Percentiles rank a stretch among this genome's conserved stretches.
Evolutionary conservation across 148 eudicot genomes (phyloP).

Genomic region (Chenopodium suecicum): DNA sequence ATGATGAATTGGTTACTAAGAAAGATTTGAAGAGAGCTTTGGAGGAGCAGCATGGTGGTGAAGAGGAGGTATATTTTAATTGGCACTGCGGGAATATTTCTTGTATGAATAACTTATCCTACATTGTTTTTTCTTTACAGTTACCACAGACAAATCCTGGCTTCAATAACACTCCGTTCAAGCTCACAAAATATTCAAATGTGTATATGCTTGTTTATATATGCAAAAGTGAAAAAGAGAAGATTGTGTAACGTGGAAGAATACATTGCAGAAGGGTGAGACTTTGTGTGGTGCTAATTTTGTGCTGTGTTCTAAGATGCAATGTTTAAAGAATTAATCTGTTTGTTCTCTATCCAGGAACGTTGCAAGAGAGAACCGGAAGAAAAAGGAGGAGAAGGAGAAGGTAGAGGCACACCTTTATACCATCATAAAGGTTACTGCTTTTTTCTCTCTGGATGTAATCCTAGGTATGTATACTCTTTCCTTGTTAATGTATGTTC

Average conservation of each 20-base stretch:
- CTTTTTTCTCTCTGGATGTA: constrained; percentile 1
- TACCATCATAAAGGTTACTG: constrained; percentile 78
- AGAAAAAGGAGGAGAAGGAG: constrained; percentile 86
- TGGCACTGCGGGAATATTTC: background rate
- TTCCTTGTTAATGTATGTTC: background rate
- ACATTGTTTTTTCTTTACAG: constrained; percentile 33
- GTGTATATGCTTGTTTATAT: constrained; percentile 99
- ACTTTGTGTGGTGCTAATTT: background rate
- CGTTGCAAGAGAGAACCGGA: constrained; percentile 90
- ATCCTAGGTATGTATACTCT: constrained; percentile 1
- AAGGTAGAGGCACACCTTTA: constrained; percentile 98
- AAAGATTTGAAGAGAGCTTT: constrained; percentile 86
- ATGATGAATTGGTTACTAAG: constrained; percentile 95
- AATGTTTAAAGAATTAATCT: background rate
- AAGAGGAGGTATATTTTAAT: constrained; percentile 72
- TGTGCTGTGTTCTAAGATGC: background rate
- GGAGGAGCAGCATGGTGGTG: constrained; percentile 98
- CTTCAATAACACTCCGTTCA: constrained; percentile 85
- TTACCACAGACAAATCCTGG: constrained; percentile 92
- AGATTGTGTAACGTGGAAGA: constrained; percentile 90
- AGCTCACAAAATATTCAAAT: constrained; percentile 93
- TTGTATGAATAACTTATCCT: constrained; percentile 14
- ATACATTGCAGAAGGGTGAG: constrained; percentile 88
- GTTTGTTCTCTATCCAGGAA: constrained; percentile 45
- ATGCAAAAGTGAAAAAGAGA: constrained; percentile 89